Base-by-base conservation (phyloP, 768 basidiomycete genomes). In the Pisolithus tinctorius region DNA sequence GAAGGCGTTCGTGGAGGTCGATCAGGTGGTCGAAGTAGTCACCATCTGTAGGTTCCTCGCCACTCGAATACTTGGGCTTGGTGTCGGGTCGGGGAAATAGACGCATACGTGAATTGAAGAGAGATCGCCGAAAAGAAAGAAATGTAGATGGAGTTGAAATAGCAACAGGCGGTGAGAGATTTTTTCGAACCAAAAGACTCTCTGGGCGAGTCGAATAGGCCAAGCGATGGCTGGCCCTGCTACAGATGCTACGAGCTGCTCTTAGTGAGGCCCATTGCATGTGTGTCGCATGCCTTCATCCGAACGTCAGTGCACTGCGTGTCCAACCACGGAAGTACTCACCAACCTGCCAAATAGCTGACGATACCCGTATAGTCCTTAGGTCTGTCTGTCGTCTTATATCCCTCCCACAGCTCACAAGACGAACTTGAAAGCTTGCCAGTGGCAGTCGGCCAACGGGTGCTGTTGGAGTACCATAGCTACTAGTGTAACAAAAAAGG, bases 181-280 rank as follows among this genome's bases (percentile, higher is more conserved):
- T 37, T 31, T 2, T 11, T 14, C 26, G 50, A 38, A 30, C 17
- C 36, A 34, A 23, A 42, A 45, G 25, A 37, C 49, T 45, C 36
- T 37, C 31, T 37, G 43, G 17, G 17, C 29, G 42, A 14, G 26
- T 9, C n/a, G 45, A 36, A 14, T 36, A 17, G 10, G 43, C 13
- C 49, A 50, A 29, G 39, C 23, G 26, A 9, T 26, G 31, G 26
- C 46, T 47, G 37, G 63, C 47, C 40, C 50, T 56, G 34, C 59
- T 60, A 46, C 69, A 48, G 43, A 71, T 56, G 64, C 70, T 67
- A 64, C 71, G 80, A 74, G 79, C 74, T 63, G 74, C 66, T 60
- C 68, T 72, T 56, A 72, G 74, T 77, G 74, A 78, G 68, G 70
- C 77, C 76, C 83, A 84, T 85, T 73, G 82, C 85, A 87, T 86